Percentiles rank a stretch among this genome's conserved stretches.
These are phyloP conservation scores for Coemansia pectinata DNA, from an alignment of 192 early-diverging fungal genomes.

Conservation along the genomic window DNA sequence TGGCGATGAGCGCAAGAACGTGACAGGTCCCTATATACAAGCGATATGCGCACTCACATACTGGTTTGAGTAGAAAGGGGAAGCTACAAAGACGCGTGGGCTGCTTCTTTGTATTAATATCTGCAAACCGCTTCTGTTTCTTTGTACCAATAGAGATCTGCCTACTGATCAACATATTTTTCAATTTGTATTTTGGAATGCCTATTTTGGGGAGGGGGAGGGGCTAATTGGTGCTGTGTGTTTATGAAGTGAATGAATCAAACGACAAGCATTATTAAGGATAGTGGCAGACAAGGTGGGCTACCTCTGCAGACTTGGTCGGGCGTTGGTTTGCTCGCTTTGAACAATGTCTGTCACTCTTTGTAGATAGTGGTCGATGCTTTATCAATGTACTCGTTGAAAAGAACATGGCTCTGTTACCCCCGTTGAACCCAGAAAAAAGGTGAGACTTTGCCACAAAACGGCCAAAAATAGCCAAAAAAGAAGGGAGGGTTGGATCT, in stretches of 20 bases:
- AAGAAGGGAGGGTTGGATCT: too few relatives aligned
- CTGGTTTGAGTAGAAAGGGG: background rate
- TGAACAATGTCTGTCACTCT: background rate
- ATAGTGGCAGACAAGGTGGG: background rate
- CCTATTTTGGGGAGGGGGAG: background rate
- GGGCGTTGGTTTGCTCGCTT: background rate
- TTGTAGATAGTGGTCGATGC: background rate
- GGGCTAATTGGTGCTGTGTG: background rate
- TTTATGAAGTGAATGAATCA: background rate
- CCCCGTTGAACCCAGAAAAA: too few relatives aligned
- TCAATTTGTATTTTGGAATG: background rate
- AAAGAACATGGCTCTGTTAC: too few relatives aligned
- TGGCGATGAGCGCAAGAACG: background rate
- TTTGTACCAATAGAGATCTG: background rate
- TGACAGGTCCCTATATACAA: background rate
- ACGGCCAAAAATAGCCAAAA: too few relatives aligned
- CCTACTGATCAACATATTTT: background rate
- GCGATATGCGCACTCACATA: background rate
- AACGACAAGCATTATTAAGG: background rate
- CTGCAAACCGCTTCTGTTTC: background rate
- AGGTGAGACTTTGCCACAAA: too few relatives aligned
- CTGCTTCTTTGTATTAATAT: background rate
- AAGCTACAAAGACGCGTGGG: background rate
- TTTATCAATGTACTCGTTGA: too few relatives aligned
- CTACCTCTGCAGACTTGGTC: background rate